Conservation (phyloP, 169 alveolate genomes). For the Plasmodium fragile region DNA sequence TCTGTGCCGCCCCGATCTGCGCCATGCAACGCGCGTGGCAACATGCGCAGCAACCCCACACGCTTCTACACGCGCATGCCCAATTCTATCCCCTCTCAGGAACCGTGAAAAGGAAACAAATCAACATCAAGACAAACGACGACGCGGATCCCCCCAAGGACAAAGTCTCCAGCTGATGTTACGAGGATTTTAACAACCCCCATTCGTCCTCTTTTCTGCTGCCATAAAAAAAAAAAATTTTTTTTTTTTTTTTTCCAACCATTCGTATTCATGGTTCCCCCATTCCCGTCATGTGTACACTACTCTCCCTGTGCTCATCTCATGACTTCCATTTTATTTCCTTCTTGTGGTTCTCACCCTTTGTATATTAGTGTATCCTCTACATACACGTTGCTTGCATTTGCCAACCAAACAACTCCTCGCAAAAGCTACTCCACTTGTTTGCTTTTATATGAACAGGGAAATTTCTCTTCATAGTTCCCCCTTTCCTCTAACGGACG, state of each 20-base stretch:
- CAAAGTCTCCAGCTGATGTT: not conserved
- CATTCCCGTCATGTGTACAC: not conserved
- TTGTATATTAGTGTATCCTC: not conserved
- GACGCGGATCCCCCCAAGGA: not conserved
- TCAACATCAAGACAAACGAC: constrained; percentile 46
- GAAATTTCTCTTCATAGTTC: not conserved
- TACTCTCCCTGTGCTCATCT: not conserved
- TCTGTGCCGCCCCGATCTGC: not conserved
- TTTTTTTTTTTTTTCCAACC: not conserved
- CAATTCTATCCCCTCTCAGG: constrained; percentile 21
- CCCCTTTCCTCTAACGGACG: not conserved
- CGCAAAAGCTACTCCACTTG: not conserved
- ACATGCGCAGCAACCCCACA: not conserved
- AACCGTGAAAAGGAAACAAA: constrained; percentile 28
- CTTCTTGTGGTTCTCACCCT: not conserved
- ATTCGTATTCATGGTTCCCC: not conserved
- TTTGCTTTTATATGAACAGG: not conserved
- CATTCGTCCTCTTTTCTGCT: not conserved
- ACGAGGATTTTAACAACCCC: not conserved
- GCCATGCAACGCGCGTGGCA: not conserved
- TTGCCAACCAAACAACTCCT: not conserved
- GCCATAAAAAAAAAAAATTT: not conserved
- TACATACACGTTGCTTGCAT: not conserved
- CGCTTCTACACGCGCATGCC: not conserved
- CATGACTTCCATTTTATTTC: not conserved